These are phyloP conservation scores for Suhomyces kunorum DNA, from an alignment of 1,139 yeast species.

Conservation along the genomic window DNA sequence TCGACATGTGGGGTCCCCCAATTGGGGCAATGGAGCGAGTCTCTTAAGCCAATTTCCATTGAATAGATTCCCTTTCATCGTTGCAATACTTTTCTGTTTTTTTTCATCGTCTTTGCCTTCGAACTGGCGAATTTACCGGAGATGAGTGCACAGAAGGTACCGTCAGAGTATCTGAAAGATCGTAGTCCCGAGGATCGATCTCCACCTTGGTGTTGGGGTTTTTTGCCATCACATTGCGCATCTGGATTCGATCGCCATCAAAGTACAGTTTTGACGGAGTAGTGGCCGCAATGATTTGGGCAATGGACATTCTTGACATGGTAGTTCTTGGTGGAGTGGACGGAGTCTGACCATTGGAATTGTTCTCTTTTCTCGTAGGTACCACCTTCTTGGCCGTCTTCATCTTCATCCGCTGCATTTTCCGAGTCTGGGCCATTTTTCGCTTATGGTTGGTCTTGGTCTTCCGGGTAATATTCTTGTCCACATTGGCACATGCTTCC, in stretches of 20 bases:
- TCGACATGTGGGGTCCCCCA: no score
- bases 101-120: not conserved
- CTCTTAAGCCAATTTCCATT: no score
- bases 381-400: not conserved
- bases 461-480: not conserved
- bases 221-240: not conserved
- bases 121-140: conserved; percentile 5
- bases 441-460: not conserved
- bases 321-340: no score
- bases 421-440: not conserved
- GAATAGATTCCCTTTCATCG: no score
- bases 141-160: conserved; percentile 10
- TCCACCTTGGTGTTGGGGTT: not conserved
- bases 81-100: no score
- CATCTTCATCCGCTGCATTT: not conserved
- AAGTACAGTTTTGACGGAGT: not conserved
- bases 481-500: not conserved
- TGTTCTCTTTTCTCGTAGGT: not conserved
- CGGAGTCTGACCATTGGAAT: not conserved
- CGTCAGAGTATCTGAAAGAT: conserved; percentile 13
- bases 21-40: no score
- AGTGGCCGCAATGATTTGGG: not conserved
- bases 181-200: conserved; percentile 10
- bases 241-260: not conserved
- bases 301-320: not conserved